phyloP scores from a whole-genome alignment of 192 early-diverging fungal species.

The Geranomyces michiganensis region DNA sequence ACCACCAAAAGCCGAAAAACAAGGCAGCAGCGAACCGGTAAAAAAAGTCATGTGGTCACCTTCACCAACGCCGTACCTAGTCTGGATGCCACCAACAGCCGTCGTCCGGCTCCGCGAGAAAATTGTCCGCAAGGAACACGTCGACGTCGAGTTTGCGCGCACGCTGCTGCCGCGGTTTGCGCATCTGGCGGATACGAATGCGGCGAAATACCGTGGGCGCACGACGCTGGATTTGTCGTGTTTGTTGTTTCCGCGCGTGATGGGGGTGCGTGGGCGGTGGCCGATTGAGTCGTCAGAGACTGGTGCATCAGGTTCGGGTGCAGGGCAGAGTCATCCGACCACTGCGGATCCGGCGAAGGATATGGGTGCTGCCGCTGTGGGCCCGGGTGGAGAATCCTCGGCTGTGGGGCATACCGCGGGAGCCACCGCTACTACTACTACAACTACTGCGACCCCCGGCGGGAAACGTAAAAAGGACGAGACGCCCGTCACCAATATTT shows the following conservation, averaged over 20 bases:
- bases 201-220: constrained; percentile 49
- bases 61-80: constrained; percentile 16
- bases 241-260: constrained; percentile 55
- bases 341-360: constrained; percentile 4
- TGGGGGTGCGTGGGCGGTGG: constrained; percentile 47
- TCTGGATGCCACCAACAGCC: constrained; percentile 55
- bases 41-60: constrained; percentile 52
- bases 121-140: constrained; percentile 42
- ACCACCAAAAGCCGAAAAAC: constrained; percentile 19
- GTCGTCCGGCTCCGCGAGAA: constrained; percentile 51
- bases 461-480: constrained; percentile 3
- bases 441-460: no score
- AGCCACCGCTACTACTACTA: no score
- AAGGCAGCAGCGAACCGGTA: constrained; percentile 31
- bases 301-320: neutral
- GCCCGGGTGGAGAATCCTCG: neutral
- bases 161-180: constrained; percentile 55
- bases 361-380: neutral
- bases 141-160: constrained; percentile 57
- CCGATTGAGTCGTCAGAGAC: constrained; percentile 27
- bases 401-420: neutral
- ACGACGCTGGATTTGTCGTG: constrained; percentile 45
- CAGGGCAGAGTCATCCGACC: neutral
- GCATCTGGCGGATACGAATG: constrained; percentile 46
- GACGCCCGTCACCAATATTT: constrained; percentile 36